These are phyloP conservation scores for Sporothrix luriei DNA, from an alignment of 2,329 filamentous ascomycete species.

Conservation along the genomic window DNA sequence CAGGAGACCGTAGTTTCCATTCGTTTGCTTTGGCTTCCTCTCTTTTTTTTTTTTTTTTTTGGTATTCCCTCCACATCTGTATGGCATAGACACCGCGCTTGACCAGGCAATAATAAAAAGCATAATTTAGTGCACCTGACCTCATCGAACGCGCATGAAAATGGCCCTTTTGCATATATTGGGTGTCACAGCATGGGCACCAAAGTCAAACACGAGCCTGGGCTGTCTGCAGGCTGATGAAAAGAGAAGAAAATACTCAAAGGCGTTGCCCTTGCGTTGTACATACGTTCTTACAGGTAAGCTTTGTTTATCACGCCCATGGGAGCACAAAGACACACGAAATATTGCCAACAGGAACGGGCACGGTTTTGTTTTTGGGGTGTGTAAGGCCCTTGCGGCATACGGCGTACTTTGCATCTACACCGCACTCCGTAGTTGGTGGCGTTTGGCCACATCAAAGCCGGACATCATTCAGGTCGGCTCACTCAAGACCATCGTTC, in stretches of 20 bases:
- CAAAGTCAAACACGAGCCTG: slow-evolving; percentile 14
- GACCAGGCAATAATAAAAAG: neutral
- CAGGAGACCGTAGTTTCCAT: neutral
- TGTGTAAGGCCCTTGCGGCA: neutral
- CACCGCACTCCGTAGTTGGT: neutral
- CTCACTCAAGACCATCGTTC: neutral
- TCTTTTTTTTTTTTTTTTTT: too few relatives aligned
- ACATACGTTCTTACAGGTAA: neutral
- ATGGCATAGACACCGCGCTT: neutral
- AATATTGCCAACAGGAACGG: slow-evolving; percentile 14
- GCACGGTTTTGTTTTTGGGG: neutral
- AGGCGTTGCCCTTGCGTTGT: neutral
- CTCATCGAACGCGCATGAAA: neutral
- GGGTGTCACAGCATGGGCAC: slow-evolving; percentile 21
- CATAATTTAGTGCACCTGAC: neutral
- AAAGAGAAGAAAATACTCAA: neutral
- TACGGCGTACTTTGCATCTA: too few relatives aligned
- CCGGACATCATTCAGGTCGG: too few relatives aligned
- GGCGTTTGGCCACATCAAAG: too few relatives aligned
- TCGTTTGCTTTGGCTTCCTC: neutral
- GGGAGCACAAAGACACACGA: slow-evolving; percentile 14
- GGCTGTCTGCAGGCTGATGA: neutral
- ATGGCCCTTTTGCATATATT: neutral
- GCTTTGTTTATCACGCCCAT: neutral
- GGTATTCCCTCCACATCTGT: neutral